Conservation (phyloP, 306 rosid genomes). For the Ochetophila trinervis region DNA sequence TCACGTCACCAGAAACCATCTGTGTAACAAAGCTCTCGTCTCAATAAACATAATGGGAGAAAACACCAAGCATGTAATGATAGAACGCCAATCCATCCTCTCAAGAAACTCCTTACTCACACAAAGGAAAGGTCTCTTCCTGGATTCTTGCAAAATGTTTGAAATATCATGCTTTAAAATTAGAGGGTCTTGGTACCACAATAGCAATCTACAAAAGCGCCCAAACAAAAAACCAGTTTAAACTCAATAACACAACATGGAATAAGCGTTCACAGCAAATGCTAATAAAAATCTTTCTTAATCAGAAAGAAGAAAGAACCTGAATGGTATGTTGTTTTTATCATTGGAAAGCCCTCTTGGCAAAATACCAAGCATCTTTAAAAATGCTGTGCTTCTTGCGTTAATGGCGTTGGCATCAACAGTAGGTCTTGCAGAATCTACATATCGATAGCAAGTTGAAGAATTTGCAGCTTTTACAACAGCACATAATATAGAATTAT, state of each 20-base stretch:
- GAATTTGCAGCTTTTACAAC: slow-evolving; percentile 26
- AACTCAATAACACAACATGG: background rate
- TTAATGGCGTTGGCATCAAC: slow-evolving; percentile 17
- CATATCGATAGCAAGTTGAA: slow-evolving; percentile 24
- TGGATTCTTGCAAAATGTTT: slow-evolving; percentile 25
- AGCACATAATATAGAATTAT: slow-evolving; percentile 19
- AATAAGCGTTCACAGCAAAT: background rate
- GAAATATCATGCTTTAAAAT: slow-evolving; percentile 32
- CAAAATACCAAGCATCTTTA: slow-evolving; percentile 24
- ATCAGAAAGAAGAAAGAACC: slow-evolving; percentile 17
- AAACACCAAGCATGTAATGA: slow-evolving; percentile 29
- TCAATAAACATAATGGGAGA: slow-evolving; percentile 41
- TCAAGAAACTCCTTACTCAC: slow-evolving; percentile 33
- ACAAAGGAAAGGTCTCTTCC: slow-evolving; percentile 37
- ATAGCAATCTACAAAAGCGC: slow-evolving; percentile 20
- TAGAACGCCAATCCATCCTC: slow-evolving; percentile 27
- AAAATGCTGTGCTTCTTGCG: slow-evolving; percentile 9
- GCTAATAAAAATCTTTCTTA: background rate
- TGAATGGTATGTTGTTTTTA: slow-evolving; percentile 23
- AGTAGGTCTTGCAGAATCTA: slow-evolving; percentile 10
- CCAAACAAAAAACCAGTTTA: background rate
- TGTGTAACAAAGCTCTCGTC: slow-evolving; percentile 39
- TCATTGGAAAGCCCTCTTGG: slow-evolving; percentile 14
- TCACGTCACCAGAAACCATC: slow-evolving; percentile 42
- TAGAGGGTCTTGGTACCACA: slow-evolving; percentile 35